These are phyloP conservation scores for Mycena galericulata DNA, from an alignment of 768 basidiomycete species.

Conservation along the genomic window DNA sequence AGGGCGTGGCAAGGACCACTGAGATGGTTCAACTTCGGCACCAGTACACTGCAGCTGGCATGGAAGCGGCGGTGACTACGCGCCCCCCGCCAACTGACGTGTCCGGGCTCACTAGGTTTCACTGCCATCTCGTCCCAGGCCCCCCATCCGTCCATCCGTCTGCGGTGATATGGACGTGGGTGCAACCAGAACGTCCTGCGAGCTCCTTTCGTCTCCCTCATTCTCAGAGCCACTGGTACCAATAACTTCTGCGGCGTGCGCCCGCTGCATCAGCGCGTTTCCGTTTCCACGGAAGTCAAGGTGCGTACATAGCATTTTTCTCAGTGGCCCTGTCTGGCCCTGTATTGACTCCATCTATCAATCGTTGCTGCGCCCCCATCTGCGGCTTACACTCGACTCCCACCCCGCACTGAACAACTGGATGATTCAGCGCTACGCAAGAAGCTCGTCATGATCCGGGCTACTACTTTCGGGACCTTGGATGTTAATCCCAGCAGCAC, in stretches of 20 bases:
- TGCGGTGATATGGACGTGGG: not conserved
- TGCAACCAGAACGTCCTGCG: not conserved
- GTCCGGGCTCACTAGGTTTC: slow-evolving; percentile 6
- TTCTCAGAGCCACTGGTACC: not conserved
- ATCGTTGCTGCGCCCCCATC: slow-evolving; percentile 2
- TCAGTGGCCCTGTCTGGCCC: not conserved
- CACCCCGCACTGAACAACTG: not conserved
- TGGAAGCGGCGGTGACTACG: slow-evolving; percentile 5
- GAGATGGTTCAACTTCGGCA: not conserved
- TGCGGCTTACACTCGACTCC: not conserved
- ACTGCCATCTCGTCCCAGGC: not conserved
- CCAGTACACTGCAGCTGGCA: not conserved
- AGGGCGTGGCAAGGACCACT: slow-evolving; percentile 21
- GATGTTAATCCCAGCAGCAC: slow-evolving; percentile 6
- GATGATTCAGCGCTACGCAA: too few species aligned
- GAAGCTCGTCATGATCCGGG: slow-evolving; percentile 7
- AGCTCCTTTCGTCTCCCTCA: not conserved
- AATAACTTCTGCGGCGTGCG: not conserved
- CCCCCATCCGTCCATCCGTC: slow-evolving; percentile 1
- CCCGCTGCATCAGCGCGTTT: not conserved
- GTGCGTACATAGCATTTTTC: not conserved
- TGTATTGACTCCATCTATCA: not conserved
- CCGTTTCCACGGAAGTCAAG: not conserved
- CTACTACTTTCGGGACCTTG: not conserved
- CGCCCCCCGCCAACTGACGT: not conserved